Percentiles rank a stretch among this genome's conserved stretches.
phyloP scores from a whole-genome alignment of 2,329 filamentous ascomycete species.

The Xylariaceae sp. region DNA sequence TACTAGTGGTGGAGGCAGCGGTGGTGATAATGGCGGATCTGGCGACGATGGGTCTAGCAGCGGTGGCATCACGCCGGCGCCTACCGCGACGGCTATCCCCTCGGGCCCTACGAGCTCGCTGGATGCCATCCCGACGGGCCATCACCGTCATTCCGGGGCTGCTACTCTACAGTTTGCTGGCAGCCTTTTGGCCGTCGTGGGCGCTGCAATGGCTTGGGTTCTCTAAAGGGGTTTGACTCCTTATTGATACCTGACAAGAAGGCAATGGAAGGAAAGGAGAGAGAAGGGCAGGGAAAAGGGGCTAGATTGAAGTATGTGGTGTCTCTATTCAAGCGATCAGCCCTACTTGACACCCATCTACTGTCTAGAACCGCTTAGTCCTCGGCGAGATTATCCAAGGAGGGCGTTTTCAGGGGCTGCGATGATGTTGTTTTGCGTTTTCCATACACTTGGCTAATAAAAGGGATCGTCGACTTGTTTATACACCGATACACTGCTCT shows the following conservation, averaged over 20 bases:
- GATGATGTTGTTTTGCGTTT: too few relatives aligned
- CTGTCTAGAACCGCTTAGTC: too few relatives aligned
- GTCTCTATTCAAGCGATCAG: too few relatives aligned
- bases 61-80: background rate
- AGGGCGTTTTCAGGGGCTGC: too few relatives aligned
- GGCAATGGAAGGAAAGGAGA: too few relatives aligned
- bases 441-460: too few relatives aligned
- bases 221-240: slow-evolving; percentile 8
- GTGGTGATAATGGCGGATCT: background rate
- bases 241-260: too few relatives aligned
- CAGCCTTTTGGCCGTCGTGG: slow-evolving; percentile 21
- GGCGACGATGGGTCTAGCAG: background rate
- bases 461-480: too few relatives aligned
- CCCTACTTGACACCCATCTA: too few relatives aligned
- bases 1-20: background rate
- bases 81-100: slow-evolving; percentile 14
- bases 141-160: slow-evolving; percentile 14
- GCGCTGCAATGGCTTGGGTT: slow-evolving; percentile 17
- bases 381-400: too few relatives aligned
- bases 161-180: slow-evolving; percentile 15
- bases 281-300: background rate
- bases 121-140: slow-evolving; percentile 10
- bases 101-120: slow-evolving; percentile 23
- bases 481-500: too few relatives aligned
- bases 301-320: too few relatives aligned